Evolutionary conservation across 1,139 yeast genomes (phyloP), one percentile per base, ranked within the genome.

Genomic region (Hanseniaspora uvarum): DNA sequence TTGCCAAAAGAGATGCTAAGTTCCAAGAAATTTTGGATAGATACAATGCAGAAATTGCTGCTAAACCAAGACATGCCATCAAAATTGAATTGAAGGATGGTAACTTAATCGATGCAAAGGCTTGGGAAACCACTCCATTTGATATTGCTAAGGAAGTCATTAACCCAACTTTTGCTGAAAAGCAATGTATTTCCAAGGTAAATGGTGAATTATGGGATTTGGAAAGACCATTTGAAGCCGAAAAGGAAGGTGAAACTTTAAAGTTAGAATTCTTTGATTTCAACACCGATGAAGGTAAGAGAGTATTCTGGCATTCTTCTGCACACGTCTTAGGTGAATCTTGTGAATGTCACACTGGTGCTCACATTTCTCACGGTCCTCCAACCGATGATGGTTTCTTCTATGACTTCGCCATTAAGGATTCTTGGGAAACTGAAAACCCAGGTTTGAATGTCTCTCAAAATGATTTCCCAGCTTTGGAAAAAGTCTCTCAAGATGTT

Each of bases 291-390:
- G 97, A 89, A 67, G 98, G 97, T 69, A 86, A 83, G 68, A 81
- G 81, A 60, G 98, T 92, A 47, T 94, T 94, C 72, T 94, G 98
- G 98, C 99, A 94, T 70, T 92, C 98, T 5, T 84, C 95, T 62
- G 99, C 99, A 56, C 99, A 94, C 72, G 92, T 94, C 58, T 76
- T 94, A 62, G 99, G 99, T 70, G 98, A 94, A 73, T 94, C 97
- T 52, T 84, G 95, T 73, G 99, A 94, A 73, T 85, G 96, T 69
- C 94, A 87, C 70, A 76, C 83, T 68, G 97, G 96, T 60, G 94
- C 95, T 60, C 96, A 89, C 67, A 80, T 94, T 58, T 80, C 86
- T 68, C 73, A 81, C 59, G 99, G 99, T 59, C 99, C 99, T 46
- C 98, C 99, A 67, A 92, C 96, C 58, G 89, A 84, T 53, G 97